Evolutionary conservation across 345 rosid species (phyloP).

Genomic region (Adansonia digitata): DNA sequence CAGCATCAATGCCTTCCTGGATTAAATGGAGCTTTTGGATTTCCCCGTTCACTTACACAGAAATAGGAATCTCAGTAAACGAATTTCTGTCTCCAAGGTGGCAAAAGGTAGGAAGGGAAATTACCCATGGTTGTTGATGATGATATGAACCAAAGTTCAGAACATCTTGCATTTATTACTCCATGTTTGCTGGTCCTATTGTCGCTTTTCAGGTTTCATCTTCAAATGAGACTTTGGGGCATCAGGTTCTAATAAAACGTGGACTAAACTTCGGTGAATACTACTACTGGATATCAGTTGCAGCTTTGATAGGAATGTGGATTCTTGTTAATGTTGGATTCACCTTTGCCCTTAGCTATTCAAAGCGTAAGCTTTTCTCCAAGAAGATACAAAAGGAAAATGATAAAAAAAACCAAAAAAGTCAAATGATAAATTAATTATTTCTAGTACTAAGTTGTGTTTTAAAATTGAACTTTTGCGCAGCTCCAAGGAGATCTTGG

Average conservation of each 20-base stretch:
- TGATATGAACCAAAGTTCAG: not conserved
- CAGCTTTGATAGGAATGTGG: conserved; percentile 42
- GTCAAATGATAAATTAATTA: not conserved
- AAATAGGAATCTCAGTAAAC: conserved; percentile 34
- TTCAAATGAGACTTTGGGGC: conserved; percentile 32
- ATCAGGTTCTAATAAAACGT: conserved; percentile 14
- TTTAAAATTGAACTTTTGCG: not conserved
- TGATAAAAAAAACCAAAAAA: not conserved
- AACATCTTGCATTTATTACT: not conserved
- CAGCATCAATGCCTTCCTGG: conserved; percentile 46
- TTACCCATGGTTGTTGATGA: not conserved
- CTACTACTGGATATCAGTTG: conserved; percentile 36
- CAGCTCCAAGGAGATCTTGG: conserved; percentile 29
- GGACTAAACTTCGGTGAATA: conserved; percentile 30
- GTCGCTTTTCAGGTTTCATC: conserved; percentile 31
- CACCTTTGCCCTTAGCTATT: conserved; percentile 27
- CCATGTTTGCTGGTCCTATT: not conserved
- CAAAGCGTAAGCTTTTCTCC: conserved; percentile 26
- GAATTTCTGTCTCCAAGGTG: conserved; percentile 53
- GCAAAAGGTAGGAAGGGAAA: conserved; percentile 34
- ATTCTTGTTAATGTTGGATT: conserved; percentile 31
- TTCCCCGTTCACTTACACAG: conserved; percentile 38
- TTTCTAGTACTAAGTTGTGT: not conserved
- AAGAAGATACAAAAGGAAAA: not conserved
- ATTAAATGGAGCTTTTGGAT: conserved; percentile 46